Conservation (phyloP, 495 filamentous ascomycete genomes). For the Neurospora africana region DNA sequence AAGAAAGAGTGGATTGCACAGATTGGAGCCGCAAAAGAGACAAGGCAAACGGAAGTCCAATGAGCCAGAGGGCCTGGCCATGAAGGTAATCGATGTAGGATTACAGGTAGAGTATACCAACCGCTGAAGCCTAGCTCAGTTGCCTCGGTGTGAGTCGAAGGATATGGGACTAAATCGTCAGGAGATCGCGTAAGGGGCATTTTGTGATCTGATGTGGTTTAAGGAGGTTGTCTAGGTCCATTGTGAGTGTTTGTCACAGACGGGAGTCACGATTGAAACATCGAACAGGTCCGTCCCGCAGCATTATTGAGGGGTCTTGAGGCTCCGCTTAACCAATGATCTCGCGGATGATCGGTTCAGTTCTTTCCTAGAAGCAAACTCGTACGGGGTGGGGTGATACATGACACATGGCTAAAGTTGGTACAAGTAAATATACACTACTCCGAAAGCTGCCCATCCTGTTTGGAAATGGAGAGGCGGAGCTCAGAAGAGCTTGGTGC, state of each 20-base stretch:
- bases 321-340: background rate
- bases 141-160: background rate
- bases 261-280: background rate
- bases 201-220: background rate
- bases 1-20: background rate
- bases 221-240: background rate
- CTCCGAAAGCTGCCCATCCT: background rate
- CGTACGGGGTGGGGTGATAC: background rate
- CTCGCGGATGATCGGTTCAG: background rate
- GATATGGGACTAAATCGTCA: background rate
- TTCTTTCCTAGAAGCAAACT: background rate
- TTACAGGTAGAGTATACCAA: background rate
- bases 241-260: background rate
- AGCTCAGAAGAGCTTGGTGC: conserved; percentile 32
- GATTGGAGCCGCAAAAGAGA: background rate
- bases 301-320: background rate
- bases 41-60: background rate
- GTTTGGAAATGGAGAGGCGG: background rate
- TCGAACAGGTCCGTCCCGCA: background rate
- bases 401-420: background rate
- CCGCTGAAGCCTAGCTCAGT: background rate
- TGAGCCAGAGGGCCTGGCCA: background rate
- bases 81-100: background rate
- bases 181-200: background rate
- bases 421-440: conserved; percentile 1